Evolutionary conservation across 495 filamentous ascomycete genomes (phyloP), one percentile per base, ranked within the genome.

Genomic region (Penicillium pulvis): DNA sequence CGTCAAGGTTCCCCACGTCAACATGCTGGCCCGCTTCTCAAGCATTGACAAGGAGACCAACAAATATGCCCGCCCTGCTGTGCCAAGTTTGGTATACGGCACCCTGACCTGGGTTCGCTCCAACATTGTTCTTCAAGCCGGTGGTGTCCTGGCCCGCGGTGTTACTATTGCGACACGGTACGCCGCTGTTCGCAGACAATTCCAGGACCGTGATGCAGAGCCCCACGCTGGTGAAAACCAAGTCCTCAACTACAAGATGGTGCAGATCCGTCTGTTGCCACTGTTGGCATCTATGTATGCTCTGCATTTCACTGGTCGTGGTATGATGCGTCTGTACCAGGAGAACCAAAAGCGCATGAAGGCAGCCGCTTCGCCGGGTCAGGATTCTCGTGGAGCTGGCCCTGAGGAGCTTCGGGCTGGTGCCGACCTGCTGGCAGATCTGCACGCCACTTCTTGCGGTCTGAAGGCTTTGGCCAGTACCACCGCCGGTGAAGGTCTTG

Each of bases 121-220:
- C 31, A 89, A 83, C 45, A 90, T 91, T 50, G 88, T 90, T 17
- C 79, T 87, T 24, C 80, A 86, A 62, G 79, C 85, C 0, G 88
- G 87, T 48, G 79, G 82, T 63, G 80, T 83, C 6, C 75, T 90
- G n/a, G 89, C 89, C 45, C 83, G 85, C 28, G 89, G 87, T 62
- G 87, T 90, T 8, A 90, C 88, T 30, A 91, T 91, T 47, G 88
- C 89, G 1, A 85, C 83, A 28, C 75, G 89, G 17, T 92, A 92
- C 72, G 81, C 80, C 53, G 80, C 87, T 16, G 81, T 90, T 23
- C 79, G 89, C 6, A 74, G 85, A 24, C 89, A 92, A 67, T 91
- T 90, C 70, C 83, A 87, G 63, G 87, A 89, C 63, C 79, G 84
- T 6, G 86, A 90, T 71, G 83, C 82, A 2, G 74, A 77, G 31